Evolutionary conservation across 2,329 filamentous ascomycete species (phyloP).

Genomic region (Trichophyton schoenleinii): DNA sequence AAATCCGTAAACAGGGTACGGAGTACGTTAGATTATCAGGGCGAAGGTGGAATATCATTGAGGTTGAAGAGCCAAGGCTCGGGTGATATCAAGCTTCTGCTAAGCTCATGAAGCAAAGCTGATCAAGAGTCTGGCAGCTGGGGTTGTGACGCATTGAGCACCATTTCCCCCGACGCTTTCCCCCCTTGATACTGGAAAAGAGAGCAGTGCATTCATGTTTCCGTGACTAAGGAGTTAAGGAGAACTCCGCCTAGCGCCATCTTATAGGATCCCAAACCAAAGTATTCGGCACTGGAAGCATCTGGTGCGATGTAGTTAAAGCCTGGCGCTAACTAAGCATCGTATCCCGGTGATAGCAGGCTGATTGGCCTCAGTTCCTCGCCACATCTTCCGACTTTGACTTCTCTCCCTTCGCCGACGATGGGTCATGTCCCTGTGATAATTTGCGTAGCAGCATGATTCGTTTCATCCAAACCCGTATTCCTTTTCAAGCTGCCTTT

Average conservation of each 20-base stretch:
- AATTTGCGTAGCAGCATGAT: neutral
- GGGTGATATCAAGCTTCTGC: neutral
- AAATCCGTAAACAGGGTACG: no score
- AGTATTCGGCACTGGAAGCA: neutral
- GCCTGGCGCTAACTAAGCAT: neutral
- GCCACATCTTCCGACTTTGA: neutral
- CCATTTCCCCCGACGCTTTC: neutral
- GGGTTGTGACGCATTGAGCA: neutral
- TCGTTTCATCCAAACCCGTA: neutral
- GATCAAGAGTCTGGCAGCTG: neutral
- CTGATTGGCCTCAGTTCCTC: neutral
- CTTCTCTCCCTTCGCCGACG: neutral
- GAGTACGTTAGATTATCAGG: no score
- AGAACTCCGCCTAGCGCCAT: no score
- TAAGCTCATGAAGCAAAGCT: neutral
- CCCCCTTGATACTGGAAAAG: no score
- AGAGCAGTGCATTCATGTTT: no score
- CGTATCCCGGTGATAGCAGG: neutral
- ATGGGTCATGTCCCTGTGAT: no score
- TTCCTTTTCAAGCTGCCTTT: neutral
- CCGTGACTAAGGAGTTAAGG: no score
- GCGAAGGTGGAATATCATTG: neutral
- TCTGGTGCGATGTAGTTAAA: neutral
- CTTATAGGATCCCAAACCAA: no score
- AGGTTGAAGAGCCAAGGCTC: neutral